phyloP scores from a whole-genome alignment of 768 basidiomycete species.

The Boletus insuetus region DNA sequence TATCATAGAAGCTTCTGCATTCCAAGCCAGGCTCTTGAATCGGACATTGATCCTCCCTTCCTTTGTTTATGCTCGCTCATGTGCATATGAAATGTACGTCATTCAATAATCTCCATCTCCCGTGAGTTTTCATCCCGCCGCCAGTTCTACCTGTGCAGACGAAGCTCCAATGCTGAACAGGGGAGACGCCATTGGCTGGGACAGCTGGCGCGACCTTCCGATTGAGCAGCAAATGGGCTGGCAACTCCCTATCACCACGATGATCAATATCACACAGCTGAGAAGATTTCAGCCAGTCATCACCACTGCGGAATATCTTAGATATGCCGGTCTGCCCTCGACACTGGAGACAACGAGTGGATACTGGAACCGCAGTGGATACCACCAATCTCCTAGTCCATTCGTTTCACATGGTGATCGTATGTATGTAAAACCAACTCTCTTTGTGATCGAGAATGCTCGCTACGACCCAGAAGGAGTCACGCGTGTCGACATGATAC shows the following conservation, averaged over 20 bases:
- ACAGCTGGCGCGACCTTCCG: slow-evolving; percentile 38
- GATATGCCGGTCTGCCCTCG: slow-evolving; percentile 33
- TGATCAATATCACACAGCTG: slow-evolving; percentile 41
- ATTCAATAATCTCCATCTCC: background rate
- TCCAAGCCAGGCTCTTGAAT: slow-evolving; percentile 39
- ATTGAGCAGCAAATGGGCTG: slow-evolving; percentile 32
- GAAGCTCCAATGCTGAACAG: slow-evolving; percentile 42
- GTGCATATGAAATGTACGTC: slow-evolving; percentile 38
- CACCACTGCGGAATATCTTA: slow-evolving; percentile 38
- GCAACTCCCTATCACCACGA: slow-evolving; percentile 32
- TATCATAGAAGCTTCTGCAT: slow-evolving; percentile 40
- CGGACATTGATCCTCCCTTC: slow-evolving; percentile 41
- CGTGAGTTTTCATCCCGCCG: background rate
- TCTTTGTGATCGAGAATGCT: slow-evolving; percentile 38
- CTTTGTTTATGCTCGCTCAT: slow-evolving; percentile 43
- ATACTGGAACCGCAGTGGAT: slow-evolving; percentile 34
- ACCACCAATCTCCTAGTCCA: slow-evolving; percentile 21
- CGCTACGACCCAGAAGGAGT: slow-evolving; percentile 38
- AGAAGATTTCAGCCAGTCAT: slow-evolving; percentile 35
- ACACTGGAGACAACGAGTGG: slow-evolving; percentile 36
- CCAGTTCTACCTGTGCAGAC: slow-evolving; percentile 36
- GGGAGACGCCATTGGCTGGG: slow-evolving; percentile 38
- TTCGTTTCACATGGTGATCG: slow-evolving; percentile 15
- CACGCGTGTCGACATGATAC: slow-evolving; percentile 37
- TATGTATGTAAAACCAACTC: slow-evolving; percentile 13